Evolutionary conservation across 371 early-diverging fungal genomes (phyloP).

Genomic region (Mucor sp.): DNA sequence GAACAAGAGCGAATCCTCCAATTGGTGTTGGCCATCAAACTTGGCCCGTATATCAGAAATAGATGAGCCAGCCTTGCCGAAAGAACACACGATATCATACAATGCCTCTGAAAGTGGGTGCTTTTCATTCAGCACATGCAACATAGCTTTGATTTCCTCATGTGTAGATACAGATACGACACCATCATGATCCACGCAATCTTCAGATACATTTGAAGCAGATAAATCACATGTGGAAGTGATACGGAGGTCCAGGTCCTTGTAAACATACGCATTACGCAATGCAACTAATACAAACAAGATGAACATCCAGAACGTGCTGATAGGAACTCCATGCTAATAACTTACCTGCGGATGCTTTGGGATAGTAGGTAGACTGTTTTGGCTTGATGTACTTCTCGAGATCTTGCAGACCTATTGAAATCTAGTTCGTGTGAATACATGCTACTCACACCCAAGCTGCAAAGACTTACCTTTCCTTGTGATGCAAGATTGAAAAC

Average conservation of each 20-base stretch:
- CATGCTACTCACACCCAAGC: background rate
- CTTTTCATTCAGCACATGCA: background rate
- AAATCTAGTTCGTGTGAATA: background rate
- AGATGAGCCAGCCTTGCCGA: background rate
- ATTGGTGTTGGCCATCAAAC: background rate
- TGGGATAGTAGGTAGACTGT: slow-evolving; percentile 6
- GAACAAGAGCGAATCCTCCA: background rate
- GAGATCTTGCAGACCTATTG: background rate
- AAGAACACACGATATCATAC: background rate
- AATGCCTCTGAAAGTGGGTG: background rate
- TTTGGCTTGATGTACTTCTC: slow-evolving; percentile 2
- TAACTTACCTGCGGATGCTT: slow-evolving; percentile 15
- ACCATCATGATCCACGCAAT: background rate
- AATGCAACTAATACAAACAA: background rate
- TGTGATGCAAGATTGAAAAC: slow-evolving; percentile 14
- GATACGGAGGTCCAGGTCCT: background rate
- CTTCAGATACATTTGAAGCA: background rate
- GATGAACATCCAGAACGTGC: background rate
- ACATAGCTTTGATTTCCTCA: background rate
- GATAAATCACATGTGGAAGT: background rate
- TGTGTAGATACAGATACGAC: background rate
- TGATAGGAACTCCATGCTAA: background rate
- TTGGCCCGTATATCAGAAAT: background rate
- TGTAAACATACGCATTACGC: background rate
- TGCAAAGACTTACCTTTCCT: slow-evolving; percentile 9